phyloP scores from a whole-genome alignment of 306 rosid genomes.

The Quercus berberidifolia region DNA sequence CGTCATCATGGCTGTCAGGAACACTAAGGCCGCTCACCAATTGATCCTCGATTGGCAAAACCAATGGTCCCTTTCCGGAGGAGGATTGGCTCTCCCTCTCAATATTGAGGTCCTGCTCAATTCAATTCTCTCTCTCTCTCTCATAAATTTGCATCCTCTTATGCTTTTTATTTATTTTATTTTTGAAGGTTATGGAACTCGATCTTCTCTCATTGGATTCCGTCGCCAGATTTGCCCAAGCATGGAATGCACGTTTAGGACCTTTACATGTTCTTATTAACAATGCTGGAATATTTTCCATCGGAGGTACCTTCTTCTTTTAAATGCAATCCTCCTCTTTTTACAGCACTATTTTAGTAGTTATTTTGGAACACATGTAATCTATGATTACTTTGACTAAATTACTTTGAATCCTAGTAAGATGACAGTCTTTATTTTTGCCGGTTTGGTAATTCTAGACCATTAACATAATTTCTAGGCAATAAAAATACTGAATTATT shows the following conservation, averaged over 20 bases:
- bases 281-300: constrained; percentile 95
- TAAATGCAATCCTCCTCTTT: constrained; percentile 5
- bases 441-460: not conserved
- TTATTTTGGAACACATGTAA: not conserved
- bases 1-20: constrained; percentile 99
- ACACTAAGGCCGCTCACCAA: constrained; percentile 67
- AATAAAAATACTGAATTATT: not conserved
- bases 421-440: not conserved
- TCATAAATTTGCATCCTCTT: too few relatives aligned
- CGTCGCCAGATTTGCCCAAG: constrained; percentile 73
- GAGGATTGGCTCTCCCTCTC: constrained; percentile 68
- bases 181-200: constrained; percentile 73
- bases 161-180: not conserved
- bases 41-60: constrained; percentile 90
- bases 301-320: constrained; percentile 62
- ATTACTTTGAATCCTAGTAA: not conserved
- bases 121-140: too few relatives aligned
- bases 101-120: constrained; percentile 69
- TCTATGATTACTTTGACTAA: not conserved
- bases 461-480: not conserved
- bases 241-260: constrained; percentile 83
- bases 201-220: constrained; percentile 96
- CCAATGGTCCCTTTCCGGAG: constrained; percentile 49
- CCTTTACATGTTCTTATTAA: constrained; percentile 93
- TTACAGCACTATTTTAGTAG: not conserved